These are phyloP conservation scores for Datisca glomerata DNA, from an alignment of 306 rosid genomes.

Conservation along the genomic window DNA sequence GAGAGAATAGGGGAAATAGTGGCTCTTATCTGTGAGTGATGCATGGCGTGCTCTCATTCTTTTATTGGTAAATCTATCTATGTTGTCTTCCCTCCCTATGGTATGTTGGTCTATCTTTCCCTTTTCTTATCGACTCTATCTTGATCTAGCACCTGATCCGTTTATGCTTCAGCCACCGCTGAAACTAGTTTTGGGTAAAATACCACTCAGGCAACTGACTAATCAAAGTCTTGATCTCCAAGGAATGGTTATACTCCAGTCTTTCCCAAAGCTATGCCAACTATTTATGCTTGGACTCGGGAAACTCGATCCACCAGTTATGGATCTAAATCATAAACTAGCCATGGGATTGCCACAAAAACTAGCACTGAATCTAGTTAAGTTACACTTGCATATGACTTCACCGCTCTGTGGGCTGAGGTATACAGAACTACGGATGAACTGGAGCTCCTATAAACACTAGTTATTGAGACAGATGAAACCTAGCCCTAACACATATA, in stretches of 20 bases:
- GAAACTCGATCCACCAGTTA: neutral
- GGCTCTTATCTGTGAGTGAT: slow-evolving; percentile 1
- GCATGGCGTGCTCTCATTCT: neutral
- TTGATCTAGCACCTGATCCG: neutral
- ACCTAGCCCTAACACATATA: neutral
- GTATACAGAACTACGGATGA: neutral
- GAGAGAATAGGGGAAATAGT: neutral
- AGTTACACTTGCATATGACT: neutral
- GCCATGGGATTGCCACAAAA: neutral
- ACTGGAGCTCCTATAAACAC: neutral
- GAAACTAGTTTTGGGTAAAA: neutral
- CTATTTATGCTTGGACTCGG: neutral
- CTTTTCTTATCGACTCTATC: neutral
- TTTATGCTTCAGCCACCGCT: neutral
- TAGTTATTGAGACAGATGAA: neutral
- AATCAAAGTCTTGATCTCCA: neutral
- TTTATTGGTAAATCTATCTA: neutral
- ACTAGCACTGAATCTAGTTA: neutral
- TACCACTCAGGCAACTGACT: neutral
- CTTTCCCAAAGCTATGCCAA: neutral
- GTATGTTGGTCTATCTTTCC: neutral
- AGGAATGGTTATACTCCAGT: neutral
- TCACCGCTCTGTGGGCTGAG: neutral
- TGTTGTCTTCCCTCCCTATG: neutral
- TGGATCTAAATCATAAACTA: neutral